phyloP scores from a whole-genome alignment of 1,139 yeast genomes.

The Yamadazyma pseudoaaseri region DNA sequence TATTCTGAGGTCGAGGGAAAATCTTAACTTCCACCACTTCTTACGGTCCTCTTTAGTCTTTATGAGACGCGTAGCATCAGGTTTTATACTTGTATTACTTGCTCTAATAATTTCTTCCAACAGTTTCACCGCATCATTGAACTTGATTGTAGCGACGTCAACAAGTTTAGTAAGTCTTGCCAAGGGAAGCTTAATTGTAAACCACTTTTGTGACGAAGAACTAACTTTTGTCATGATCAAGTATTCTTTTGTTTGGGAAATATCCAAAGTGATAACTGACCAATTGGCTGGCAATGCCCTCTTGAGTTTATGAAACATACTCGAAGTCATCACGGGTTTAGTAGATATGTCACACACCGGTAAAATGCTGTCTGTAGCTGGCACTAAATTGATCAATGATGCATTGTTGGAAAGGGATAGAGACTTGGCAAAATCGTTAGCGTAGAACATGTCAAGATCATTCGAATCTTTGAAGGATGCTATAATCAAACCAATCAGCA shows the following conservation, averaged over 20 bases:
- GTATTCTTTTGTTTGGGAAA: slow-evolving; percentile 59
- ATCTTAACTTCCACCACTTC: slow-evolving; percentile 77
- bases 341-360: too few relatives aligned
- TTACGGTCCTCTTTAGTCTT: slow-evolving; percentile 62
- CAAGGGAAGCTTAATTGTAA: slow-evolving; percentile 60
- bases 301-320: too few relatives aligned
- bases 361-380: too few relatives aligned
- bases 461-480: too few relatives aligned
- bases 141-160: slow-evolving; percentile 25
- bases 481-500: too few relatives aligned
- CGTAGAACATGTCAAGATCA: too few relatives aligned
- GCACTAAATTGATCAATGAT: too few relatives aligned
- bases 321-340: too few relatives aligned
- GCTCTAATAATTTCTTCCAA: slow-evolving; percentile 52
- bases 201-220: slow-evolving; percentile 29
- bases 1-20: slow-evolving; percentile 57
- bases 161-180: slow-evolving; percentile 27
- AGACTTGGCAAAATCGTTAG: too few relatives aligned
- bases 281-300: slow-evolving; percentile 47
- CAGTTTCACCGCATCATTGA: slow-evolving; percentile 44
- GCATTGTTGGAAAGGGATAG: too few relatives aligned
- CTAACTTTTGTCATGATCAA: slow-evolving; percentile 52
- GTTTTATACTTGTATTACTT: slow-evolving; percentile 62
- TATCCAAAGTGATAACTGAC: slow-evolving; percentile 61
- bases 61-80: slow-evolving; percentile 48